These are phyloP conservation scores for Calycina herbarum DNA, from an alignment of 2,329 filamentous ascomycete genomes.

Conservation along the genomic window DNA sequence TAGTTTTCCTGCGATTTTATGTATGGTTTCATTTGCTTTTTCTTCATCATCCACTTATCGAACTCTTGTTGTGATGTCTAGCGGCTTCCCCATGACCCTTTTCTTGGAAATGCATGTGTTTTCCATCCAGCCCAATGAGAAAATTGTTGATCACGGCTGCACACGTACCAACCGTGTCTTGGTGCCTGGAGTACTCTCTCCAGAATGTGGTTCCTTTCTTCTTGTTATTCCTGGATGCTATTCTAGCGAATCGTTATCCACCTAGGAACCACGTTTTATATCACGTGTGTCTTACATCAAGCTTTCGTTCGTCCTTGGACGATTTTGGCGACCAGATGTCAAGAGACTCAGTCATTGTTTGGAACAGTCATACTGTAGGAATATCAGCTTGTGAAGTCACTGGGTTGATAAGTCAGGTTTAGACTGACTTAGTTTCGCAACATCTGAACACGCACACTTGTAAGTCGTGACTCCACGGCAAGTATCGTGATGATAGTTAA, in stretches of 20 bases:
- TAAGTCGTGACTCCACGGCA: neutral
- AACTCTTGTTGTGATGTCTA: no score
- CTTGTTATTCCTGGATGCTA: neutral
- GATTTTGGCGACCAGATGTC: neutral
- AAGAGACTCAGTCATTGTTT: neutral
- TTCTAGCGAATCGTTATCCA: neutral
- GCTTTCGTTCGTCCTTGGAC: neutral
- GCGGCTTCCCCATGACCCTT: no score
- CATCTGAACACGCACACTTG: neutral
- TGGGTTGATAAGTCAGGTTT: neutral
- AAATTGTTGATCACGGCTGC: no score
- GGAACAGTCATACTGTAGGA: neutral
- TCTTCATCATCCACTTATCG: no score
- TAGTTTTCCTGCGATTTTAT: no score
- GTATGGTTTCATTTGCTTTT: no score
- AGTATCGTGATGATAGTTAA: neutral
- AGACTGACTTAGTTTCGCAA: no score
- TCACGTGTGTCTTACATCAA: conserved; percentile 3
- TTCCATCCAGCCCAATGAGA: no score
- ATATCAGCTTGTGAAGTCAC: neutral
- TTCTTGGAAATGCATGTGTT: no score
- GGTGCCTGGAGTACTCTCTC: neutral
- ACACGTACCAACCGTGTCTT: neutral
- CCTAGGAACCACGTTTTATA: neutral
- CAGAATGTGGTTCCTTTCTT: neutral